Evolutionary conservation across 768 basidiomycete genomes (phyloP), one percentile per base, ranked within the genome.

Genomic region (Termitomyces sp.): DNA sequence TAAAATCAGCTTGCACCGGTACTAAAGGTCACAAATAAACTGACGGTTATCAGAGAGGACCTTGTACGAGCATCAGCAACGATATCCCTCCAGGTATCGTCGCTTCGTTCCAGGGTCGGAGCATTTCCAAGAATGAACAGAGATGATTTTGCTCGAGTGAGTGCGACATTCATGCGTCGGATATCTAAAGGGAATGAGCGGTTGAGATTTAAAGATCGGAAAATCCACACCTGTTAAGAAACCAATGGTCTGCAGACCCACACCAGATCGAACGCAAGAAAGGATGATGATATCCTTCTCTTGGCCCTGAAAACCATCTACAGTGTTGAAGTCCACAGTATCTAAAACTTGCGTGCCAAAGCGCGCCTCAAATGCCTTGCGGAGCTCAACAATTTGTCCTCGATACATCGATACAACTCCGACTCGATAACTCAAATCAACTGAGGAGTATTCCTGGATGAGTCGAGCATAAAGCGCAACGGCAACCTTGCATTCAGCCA

Each of bases 241-340:
- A 59, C 97, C 97, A 56, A 98, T 84, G 0, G 77, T 83, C 58
- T 82, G 80, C 20, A 93, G 71, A n/a, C 89, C 88, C 18, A 91
- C 87, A 6, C 97, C 95, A 11, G 94, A 91, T 62, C 97, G 86
- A 20, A 98, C 97, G 69, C 95, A 97, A 3, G 97, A 98, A 20
- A 99, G 79, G 63, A 99, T 98, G 73, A 99, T 96, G 55, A 99
- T 84, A 65, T 96, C 93, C 70, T 99, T 99, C 72, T 99, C 97
- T 75, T 99, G 97, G 50, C 97, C 97, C 72, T 99, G 97, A 68
- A 98, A 98, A 11, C 96, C 97, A 72, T 99, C 96, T 41, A 99
- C 96, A 0, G 97, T 98, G 69, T 97, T 91, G 76, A 99, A 98
- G 67, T 95, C 89, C 41, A 99, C 84, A 45, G 80, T 84, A 34